Evolutionary conservation across 2,329 filamentous ascomycete species (phyloP).

Genomic region (Fusarium agapanthi): DNA sequence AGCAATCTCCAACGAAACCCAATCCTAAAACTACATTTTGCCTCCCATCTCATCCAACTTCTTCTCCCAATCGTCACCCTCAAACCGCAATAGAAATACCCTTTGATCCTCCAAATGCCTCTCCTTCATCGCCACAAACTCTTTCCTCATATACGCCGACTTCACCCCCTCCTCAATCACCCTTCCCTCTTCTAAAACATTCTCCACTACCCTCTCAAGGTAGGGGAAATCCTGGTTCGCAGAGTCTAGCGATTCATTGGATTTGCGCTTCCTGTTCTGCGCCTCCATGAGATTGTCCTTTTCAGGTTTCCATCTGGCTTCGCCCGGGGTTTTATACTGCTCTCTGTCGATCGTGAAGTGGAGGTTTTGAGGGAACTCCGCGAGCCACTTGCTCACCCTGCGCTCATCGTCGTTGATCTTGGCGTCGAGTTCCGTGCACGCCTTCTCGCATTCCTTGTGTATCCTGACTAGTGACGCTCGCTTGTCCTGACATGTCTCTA

Average conservation of each 20-base stretch:
- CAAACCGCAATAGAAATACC: neutral
- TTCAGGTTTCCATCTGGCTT: neutral
- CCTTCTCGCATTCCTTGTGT: neutral
- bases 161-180: neutral
- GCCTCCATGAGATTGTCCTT: neutral
- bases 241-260: neutral
- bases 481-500: no score
- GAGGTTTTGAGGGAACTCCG: neutral
- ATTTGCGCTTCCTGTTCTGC: neutral
- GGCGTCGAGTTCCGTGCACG: neutral
- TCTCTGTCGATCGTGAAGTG: neutral
- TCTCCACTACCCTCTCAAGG: neutral
- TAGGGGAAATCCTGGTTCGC: neutral
- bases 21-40: neutral
- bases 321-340: neutral
- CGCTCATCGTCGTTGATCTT: neutral
- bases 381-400: neutral
- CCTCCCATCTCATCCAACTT: fast-evolving
- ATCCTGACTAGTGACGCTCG: neutral
- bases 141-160: neutral
- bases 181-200: no score
- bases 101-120: neutral
- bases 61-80: neutral
- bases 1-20: neutral
- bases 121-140: neutral